Evolutionary conservation across 1,139 yeast genomes (phyloP).

Genomic region (Saccharomyces hybrid): DNA sequence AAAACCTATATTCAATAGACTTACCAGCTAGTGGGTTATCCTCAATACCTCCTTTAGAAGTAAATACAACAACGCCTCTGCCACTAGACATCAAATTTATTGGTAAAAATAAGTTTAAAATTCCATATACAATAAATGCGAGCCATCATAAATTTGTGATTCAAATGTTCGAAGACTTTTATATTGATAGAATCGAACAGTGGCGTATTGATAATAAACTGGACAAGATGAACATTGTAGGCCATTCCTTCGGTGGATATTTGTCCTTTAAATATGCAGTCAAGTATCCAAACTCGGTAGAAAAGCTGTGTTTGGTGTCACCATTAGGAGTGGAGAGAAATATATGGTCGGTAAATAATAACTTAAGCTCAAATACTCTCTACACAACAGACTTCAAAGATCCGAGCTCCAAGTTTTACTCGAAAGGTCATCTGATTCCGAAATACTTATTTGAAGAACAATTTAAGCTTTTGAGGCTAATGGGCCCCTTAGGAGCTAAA

Average conservation of each 20-base stretch:
- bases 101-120: constrained; percentile 8
- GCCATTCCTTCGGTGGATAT: constrained; percentile 90
- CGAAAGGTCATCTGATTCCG: constrained; percentile 23
- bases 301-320: constrained; percentile 60
- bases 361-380: constrained; percentile 9
- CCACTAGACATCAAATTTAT: constrained; percentile 10
- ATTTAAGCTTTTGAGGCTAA: constrained; percentile 40
- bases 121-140: constrained; percentile 13
- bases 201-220: constrained; percentile 61
- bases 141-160: constrained; percentile 10
- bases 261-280: constrained; percentile 66
- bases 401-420: constrained; percentile 21
- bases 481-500: constrained; percentile 53
- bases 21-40: constrained; percentile 67
- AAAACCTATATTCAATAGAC: constrained; percentile 64
- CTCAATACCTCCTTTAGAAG: constrained; percentile 13
- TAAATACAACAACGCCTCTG: constrained; percentile 6
- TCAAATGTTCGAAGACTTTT: constrained; percentile 57
- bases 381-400: constrained; percentile 15
- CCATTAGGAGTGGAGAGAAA: constrained; percentile 86
- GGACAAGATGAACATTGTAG: constrained; percentile 58
- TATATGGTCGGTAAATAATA: constrained; percentile 51
- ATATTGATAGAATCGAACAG: constrained; percentile 65
- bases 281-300: constrained; percentile 56
- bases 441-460: constrained; percentile 23